Evolutionary conservation across 768 basidiomycete genomes (phyloP).

Genomic region (Pholiota microspora): DNA sequence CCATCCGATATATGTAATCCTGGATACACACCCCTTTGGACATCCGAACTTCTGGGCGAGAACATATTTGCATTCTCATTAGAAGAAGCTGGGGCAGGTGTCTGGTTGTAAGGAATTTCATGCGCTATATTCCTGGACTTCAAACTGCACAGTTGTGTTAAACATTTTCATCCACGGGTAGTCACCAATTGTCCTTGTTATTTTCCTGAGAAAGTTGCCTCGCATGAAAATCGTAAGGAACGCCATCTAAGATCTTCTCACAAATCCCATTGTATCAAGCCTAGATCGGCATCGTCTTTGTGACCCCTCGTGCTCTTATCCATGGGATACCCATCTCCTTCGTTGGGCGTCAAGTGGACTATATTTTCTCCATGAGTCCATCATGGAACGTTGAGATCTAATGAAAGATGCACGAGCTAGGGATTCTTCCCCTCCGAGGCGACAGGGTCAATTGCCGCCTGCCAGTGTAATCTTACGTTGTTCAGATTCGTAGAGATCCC

Average conservation of each 20-base stretch:
- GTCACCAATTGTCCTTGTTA: background rate
- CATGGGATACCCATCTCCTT: constrained; percentile 1
- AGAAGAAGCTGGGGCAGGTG: background rate
- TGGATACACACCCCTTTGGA: constrained; percentile 15
- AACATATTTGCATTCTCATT: constrained; percentile 10
- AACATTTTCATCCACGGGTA: background rate
- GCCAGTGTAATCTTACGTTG: constrained; percentile 12
- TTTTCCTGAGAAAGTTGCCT: background rate
- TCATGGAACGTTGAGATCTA: constrained; percentile 7
- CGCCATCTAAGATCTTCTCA: constrained; percentile 1
- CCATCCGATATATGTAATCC: constrained; percentile 18
- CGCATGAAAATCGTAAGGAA: background rate
- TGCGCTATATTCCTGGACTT: background rate
- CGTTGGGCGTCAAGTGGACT: background rate
- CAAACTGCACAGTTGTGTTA: background rate
- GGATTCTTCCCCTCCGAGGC: constrained; percentile 20
- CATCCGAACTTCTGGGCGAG: constrained; percentile 19
- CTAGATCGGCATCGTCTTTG: constrained; percentile 1
- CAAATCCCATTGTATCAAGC: constrained; percentile 1
- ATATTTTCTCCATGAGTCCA: constrained; percentile 2
- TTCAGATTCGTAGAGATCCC: constrained; percentile 7
- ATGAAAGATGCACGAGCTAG: background rate
- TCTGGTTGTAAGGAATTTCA: background rate
- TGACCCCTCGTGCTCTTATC: background rate
- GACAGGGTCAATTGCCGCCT: constrained; percentile 10